Percentiles rank a stretch among this genome's conserved stretches.
Conservation (phyloP, 208 protist genomes). For the Leishmania arabica region DNA sequence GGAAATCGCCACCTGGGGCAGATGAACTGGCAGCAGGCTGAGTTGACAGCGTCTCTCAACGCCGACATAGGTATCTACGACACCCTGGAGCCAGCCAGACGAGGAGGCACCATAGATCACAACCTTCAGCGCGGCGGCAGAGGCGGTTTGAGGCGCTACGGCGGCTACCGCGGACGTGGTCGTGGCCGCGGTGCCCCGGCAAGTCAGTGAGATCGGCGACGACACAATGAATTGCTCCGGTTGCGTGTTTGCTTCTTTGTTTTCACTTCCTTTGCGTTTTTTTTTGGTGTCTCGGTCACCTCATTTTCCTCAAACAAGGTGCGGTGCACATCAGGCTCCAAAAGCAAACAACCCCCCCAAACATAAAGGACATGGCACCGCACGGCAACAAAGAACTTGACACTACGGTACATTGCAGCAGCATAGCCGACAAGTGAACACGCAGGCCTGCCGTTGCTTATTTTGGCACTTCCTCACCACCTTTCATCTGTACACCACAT, state of each 20-base stretch:
- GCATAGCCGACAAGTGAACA: neutral
- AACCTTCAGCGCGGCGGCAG: slow-evolving; percentile 24
- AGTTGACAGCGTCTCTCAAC: slow-evolving; percentile 34
- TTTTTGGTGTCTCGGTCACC: slow-evolving; percentile 10
- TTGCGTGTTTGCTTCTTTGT: slow-evolving; percentile 14
- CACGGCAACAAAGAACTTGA: neutral
- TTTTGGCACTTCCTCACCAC: neutral
- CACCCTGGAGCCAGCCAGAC: slow-evolving; percentile 14
- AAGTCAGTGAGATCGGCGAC: neutral
- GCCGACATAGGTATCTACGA: slow-evolving; percentile 23
- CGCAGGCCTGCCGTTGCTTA: neutral
- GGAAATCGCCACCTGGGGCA: slow-evolving; percentile 60
- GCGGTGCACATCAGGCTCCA: neutral
- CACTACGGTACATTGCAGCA: neutral
- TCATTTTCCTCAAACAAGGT: neutral
- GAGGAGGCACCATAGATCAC: slow-evolving; percentile 16
- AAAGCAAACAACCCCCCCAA: neutral
- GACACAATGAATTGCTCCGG: neutral
- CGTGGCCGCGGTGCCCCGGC: slow-evolving; percentile 12
- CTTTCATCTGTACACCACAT: neutral
- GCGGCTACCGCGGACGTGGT: slow-evolving; percentile 14
- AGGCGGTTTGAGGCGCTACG: slow-evolving; percentile 8
- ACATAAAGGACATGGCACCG: neutral
- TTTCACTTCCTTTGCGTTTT: slow-evolving; percentile 4
- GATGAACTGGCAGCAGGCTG: slow-evolving; percentile 80